Base-by-base conservation (phyloP, 306 rosid species). In the Alnus rubra region DNA sequence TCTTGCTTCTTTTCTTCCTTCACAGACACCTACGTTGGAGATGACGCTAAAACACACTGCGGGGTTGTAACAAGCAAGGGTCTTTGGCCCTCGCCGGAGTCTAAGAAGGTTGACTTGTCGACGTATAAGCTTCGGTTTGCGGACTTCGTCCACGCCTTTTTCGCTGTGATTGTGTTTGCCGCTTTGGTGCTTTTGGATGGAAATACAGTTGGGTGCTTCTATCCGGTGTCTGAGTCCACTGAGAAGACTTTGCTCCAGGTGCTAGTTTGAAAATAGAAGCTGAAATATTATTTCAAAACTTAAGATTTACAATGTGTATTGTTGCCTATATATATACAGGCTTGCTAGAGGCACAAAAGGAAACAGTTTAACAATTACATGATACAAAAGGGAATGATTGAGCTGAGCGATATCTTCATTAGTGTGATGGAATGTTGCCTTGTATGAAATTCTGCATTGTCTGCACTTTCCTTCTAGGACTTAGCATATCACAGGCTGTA, bases 11-110 rank as follows among this genome's bases (percentile, higher is more conserved):
- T 94, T 67, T 68, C 97, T 44, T 82, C 90, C 80, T 94, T 94
- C 85, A 91, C 95, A 1, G 98, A 94, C 69, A 92, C 97, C 65
- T 92, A 89, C 89, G 79, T 83, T 1, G 91, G 87, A 70, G 52
- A 74, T 52, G 97, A 87, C 65, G 93, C 90, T 9, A 9, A 77
- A 30, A 81, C 73, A 2, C 93, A 89, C 78, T 92, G 87, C 18
- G 93, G 84, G 44, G 2, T 94, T 33, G 92, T 76, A 3, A 94
- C 97, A 1, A 0, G 19, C 0, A 82, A 60, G 9, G 97, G 97
- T 0, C 45, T 94, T 15, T 94, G 97, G 97, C 97, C 97, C 0
- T 76, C 93, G 1, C 72, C 93, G 37, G 82, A 55, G 0, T 85
- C 93, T 0, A 78, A 72, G 4, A 7, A 70, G 3, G 69, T 80